phyloP scores from a whole-genome alignment of 768 basidiomycete species.

The Cantharellus anzutake region DNA sequence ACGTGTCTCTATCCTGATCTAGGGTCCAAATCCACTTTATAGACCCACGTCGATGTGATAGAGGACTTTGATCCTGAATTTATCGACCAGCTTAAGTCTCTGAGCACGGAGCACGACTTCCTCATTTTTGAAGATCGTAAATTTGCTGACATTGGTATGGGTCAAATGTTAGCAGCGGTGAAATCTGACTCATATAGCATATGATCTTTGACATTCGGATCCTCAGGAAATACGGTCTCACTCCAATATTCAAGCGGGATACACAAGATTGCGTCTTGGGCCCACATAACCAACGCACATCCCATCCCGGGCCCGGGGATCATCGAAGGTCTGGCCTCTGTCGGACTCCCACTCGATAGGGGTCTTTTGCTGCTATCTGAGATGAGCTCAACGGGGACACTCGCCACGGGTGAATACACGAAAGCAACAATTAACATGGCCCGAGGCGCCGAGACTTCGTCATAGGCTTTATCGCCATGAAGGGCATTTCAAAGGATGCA shows the following conservation, averaged over 20 bases:
- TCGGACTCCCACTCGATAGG: constrained; percentile 68
- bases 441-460: constrained; percentile 66
- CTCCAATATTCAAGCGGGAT: constrained; percentile 87
- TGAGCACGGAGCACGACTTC: constrained; percentile 74
- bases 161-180: background rate
- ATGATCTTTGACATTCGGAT: background rate
- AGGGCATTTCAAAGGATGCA: constrained; percentile 29
- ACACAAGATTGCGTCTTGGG: constrained; percentile 87
- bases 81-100: constrained; percentile 43
- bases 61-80: constrained; percentile 71
- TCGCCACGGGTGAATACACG: constrained; percentile 72
- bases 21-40: constrained; percentile 9
- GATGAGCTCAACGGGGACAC: constrained; percentile 82
- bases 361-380: constrained; percentile 86
- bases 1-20: background rate
- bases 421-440: constrained; percentile 78
- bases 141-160: constrained; percentile 91
- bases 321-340: constrained; percentile 69
- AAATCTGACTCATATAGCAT: background rate
- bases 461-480: constrained; percentile 88
- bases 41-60: constrained; percentile 96
- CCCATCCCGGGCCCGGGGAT: constrained; percentile 91
- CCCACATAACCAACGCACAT: constrained; percentile 95
- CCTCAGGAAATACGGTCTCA: constrained; percentile 81
- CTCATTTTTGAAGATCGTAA: constrained; percentile 97